Conservation (phyloP, 2,329 filamentous ascomycete species). For the Alternaria novae-zelandiae region DNA sequence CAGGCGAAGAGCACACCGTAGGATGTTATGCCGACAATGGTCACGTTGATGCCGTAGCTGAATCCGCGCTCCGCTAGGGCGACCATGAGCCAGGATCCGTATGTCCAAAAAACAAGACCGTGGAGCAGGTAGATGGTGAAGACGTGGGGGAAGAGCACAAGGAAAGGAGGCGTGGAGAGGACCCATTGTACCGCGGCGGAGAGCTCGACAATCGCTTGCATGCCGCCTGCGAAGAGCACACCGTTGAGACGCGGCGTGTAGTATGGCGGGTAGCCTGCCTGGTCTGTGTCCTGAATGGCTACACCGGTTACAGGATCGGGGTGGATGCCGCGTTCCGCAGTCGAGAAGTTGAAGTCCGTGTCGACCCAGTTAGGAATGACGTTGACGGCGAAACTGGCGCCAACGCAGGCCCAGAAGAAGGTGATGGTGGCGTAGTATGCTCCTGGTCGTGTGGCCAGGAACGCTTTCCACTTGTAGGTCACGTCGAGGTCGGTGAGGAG, state of each 20-base stretch:
- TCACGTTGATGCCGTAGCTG: conserved; percentile 44
- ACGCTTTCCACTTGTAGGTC: conserved; percentile 54
- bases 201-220: conserved; percentile 48
- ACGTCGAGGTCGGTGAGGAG: conserved; percentile 56
- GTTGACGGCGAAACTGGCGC: conserved; percentile 45
- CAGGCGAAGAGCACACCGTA: conserved; percentile 42
- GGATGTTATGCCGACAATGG: conserved; percentile 46
- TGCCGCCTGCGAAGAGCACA: conserved; percentile 49
- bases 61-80: conserved; percentile 39
- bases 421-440: conserved; percentile 49
- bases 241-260: conserved; percentile 54
- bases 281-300: conserved; percentile 42
- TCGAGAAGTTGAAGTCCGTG: conserved; percentile 45
- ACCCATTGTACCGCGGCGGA: conserved; percentile 50
- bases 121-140: conserved; percentile 59
- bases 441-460: conserved; percentile 42
- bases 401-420: conserved; percentile 38
- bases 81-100: conserved; percentile 48
- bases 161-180: conserved; percentile 49
- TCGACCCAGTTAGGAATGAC: conserved; percentile 46
- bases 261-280: conserved; percentile 52
- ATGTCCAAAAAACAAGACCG: conserved; percentile 56
- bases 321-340: conserved; percentile 53
- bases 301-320: conserved; percentile 50
- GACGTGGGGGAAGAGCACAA: conserved; percentile 56